Conservation (phyloP, 495 filamentous ascomycete genomes). For the Neurospora sublineolata region DNA sequence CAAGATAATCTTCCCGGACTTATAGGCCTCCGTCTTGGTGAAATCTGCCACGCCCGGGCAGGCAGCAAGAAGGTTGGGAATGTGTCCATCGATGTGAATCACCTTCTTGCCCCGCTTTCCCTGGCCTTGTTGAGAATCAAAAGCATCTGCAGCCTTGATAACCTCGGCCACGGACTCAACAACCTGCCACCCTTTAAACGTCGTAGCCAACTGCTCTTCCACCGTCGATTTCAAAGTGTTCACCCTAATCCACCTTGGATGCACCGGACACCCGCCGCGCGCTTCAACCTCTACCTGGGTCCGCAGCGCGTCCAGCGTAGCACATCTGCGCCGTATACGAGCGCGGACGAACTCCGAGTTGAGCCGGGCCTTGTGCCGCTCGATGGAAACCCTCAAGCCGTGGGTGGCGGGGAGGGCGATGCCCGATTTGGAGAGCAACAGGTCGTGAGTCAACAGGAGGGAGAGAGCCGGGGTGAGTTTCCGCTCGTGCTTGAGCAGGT, state of each 20-base stretch:
- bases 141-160: slow-evolving; percentile 13
- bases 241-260: slow-evolving; percentile 83
- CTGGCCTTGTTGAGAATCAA: background rate
- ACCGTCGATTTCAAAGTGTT: slow-evolving; percentile 66
- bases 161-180: slow-evolving; percentile 37
- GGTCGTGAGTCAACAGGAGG: slow-evolving; percentile 76
- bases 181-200: slow-evolving; percentile 48
- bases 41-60: slow-evolving; percentile 52
- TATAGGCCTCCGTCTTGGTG: slow-evolving; percentile 58
- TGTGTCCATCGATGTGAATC: slow-evolving; percentile 56
- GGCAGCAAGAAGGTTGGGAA: slow-evolving; percentile 74
- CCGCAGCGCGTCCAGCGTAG: slow-evolving; percentile 52
- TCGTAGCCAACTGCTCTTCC: slow-evolving; percentile 54
- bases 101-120: slow-evolving; percentile 6
- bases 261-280: slow-evolving; percentile 15
- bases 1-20: slow-evolving; percentile 64
- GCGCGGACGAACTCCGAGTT: slow-evolving; percentile 70
- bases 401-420: slow-evolving; percentile 68
- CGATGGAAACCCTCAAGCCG: slow-evolving; percentile 60
- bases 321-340: slow-evolving; percentile 56
- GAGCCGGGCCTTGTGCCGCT: slow-evolving; percentile 70
- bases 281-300: slow-evolving; percentile 38
- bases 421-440: slow-evolving; percentile 66
- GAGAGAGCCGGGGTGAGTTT: slow-evolving; percentile 80
- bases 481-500: slow-evolving; percentile 58